These are phyloP conservation scores for Russula earlei DNA, from an alignment of 768 basidiomycete genomes.

Conservation along the genomic window DNA sequence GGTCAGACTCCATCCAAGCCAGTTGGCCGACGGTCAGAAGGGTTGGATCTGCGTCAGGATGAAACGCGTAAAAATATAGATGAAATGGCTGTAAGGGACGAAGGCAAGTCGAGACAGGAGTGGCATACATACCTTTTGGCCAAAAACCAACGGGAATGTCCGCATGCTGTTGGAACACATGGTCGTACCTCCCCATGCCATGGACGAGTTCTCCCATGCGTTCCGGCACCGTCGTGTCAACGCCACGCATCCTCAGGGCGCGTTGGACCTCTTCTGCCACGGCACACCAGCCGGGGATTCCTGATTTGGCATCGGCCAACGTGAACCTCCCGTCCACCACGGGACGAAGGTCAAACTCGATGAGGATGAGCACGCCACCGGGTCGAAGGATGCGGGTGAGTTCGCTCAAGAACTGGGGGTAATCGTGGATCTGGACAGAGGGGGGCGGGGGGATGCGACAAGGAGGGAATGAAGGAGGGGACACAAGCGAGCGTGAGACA, in stretches of 20 bases:
- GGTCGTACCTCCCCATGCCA: slow-evolving; percentile 44
- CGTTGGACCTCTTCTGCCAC: slow-evolving; percentile 55
- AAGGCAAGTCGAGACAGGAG: slow-evolving; percentile 3
- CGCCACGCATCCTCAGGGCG: slow-evolving; percentile 40
- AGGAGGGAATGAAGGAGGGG: too few relatives aligned
- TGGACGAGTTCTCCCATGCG: slow-evolving; percentile 43
- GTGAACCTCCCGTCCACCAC: slow-evolving; percentile 37
- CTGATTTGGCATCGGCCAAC: slow-evolving; percentile 25
- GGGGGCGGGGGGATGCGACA: neutral
- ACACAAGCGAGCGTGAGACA: too few relatives aligned
- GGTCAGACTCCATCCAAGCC: slow-evolving; percentile 66
- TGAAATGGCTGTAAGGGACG: too few relatives aligned
- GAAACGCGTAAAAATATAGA: neutral
- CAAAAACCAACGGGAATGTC: slow-evolving; percentile 62
- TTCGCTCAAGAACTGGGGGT: slow-evolving; percentile 50
- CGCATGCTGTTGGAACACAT: slow-evolving; percentile 44
- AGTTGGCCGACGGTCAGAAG: slow-evolving; percentile 58
- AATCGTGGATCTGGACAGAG: slow-evolving; percentile 46
- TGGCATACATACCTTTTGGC: slow-evolving; percentile 41
- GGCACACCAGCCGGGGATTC: slow-evolving; percentile 49
- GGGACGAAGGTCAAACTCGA: slow-evolving; percentile 51
- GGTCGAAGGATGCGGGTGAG: slow-evolving; percentile 58
- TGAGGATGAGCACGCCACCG: slow-evolving; percentile 58
- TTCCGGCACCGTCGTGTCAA: slow-evolving; percentile 51
- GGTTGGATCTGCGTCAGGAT: slow-evolving; percentile 36